These are phyloP conservation scores for Aspergillus quadrilineatus DNA, from an alignment of 2,329 filamentous ascomycete genomes.

Conservation along the genomic window DNA sequence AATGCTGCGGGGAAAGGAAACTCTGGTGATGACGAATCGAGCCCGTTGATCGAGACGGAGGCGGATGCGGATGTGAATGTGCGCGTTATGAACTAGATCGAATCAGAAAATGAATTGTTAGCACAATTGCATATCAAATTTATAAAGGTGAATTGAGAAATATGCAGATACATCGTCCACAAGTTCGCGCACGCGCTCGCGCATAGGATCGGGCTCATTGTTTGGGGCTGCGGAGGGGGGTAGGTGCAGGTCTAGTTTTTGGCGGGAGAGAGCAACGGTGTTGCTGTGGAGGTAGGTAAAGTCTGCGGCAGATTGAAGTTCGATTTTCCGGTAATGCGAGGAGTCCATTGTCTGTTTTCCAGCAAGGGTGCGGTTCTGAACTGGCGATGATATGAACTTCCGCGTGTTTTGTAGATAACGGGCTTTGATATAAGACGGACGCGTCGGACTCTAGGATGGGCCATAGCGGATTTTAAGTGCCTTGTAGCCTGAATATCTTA, in stretches of 20 bases:
- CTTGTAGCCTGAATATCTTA: neutral
- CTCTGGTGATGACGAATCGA: slow-evolving; percentile 38
- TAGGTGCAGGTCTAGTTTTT: slow-evolving; percentile 51
- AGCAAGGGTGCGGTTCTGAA: neutral
- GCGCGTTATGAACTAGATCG: slow-evolving; percentile 42
- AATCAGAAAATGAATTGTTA: neutral
- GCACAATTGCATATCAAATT: neutral
- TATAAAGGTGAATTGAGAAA: neutral
- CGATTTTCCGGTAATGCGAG: slow-evolving; percentile 50
- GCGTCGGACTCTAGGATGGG: neutral
- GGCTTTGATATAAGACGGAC: neutral
- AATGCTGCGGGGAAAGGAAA: slow-evolving; percentile 35
- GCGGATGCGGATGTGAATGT: slow-evolving; percentile 46
- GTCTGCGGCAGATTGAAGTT: slow-evolving; percentile 51
- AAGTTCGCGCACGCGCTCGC: slow-evolving; percentile 43
- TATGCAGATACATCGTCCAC: slow-evolving; percentile 38
- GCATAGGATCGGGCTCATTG: slow-evolving; percentile 43
- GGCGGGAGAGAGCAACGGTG: slow-evolving; percentile 44
- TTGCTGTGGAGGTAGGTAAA: slow-evolving; percentile 51
- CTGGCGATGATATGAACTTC: neutral
- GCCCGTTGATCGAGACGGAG: slow-evolving; percentile 50
- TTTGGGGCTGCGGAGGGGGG: slow-evolving; percentile 45
- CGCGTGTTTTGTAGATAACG: neutral
- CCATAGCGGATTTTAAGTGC: neutral
- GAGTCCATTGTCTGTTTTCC: slow-evolving; percentile 24